These are phyloP conservation scores for Cladosporium sp. DNA, from an alignment of 2,329 filamentous ascomycete species.

Conservation along the genomic window DNA sequence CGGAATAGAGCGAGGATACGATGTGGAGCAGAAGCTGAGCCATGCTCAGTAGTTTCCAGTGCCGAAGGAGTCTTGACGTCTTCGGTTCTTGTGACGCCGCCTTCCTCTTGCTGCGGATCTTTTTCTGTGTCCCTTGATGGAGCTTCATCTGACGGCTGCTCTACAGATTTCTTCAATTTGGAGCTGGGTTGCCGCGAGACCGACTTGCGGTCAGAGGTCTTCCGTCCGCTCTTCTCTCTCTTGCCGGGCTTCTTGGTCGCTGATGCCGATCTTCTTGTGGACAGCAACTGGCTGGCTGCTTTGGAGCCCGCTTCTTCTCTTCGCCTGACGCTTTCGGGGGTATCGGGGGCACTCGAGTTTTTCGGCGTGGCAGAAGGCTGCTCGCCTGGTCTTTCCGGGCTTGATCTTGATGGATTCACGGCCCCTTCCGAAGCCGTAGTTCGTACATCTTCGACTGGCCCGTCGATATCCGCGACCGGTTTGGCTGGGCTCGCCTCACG, in stretches of 20 bases:
- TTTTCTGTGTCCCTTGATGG: not conserved
- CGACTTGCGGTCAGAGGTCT: not conserved
- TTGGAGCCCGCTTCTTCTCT: slow-evolving; percentile 32
- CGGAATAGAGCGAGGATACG: slow-evolving; percentile 55
- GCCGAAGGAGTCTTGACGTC: too few species aligned
- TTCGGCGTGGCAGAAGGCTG: slow-evolving; percentile 12
- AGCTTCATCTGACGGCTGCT: not conserved
- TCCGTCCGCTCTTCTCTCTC: too few species aligned
- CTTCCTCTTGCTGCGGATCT: not conserved
- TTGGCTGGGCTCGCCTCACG: not conserved
- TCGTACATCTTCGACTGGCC: too few species aligned
- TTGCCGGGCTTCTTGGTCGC: too few species aligned
- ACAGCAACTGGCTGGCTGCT: slow-evolving; percentile 28
- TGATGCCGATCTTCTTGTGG: slow-evolving; percentile 5
- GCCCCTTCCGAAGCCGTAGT: too few species aligned
- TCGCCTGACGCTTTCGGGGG: slow-evolving; percentile 23
- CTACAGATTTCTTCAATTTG: not conserved
- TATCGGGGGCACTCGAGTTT: slow-evolving; percentile 15
- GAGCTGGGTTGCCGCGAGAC: not conserved
- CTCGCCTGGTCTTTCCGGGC: not conserved
- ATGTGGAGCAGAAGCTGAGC: slow-evolving; percentile 30
- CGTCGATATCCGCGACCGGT: not conserved
- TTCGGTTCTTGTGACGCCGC: too few species aligned
- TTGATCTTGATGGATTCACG: not conserved
- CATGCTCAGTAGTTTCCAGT: too few species aligned